phyloP scores from a whole-genome alignment of 768 basidiomycete genomes.

The Lactifluus pinguis region DNA sequence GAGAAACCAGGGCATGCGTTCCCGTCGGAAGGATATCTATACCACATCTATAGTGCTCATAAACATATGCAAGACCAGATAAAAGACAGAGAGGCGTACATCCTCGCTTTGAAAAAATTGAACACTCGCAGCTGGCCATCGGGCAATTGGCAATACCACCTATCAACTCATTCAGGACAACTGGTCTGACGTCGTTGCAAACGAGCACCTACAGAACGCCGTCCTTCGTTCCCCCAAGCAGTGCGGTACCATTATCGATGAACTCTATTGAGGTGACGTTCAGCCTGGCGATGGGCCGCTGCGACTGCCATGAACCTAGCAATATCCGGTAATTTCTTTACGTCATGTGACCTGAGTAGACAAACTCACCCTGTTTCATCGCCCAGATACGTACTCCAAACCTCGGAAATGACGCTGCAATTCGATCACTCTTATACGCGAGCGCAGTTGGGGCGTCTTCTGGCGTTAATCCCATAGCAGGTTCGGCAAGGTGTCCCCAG shows the following conservation, averaged over 20 bases:
- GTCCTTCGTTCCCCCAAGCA: conserved; percentile 62
- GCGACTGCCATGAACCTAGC: conserved; percentile 57
- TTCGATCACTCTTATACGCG: conserved; percentile 15
- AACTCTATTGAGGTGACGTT: conserved; percentile 59
- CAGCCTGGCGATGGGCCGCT: conserved; percentile 54
- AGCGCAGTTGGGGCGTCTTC: conserved; percentile 19
- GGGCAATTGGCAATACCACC: conserved; percentile 62
- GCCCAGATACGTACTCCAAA: conserved; percentile 19
- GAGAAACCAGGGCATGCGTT: conserved; percentile 44
- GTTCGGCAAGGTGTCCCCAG: conserved; percentile 11
- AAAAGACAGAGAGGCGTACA: conserved; percentile 33
- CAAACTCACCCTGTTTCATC: conserved; percentile 17
- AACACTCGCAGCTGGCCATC: conserved; percentile 57
- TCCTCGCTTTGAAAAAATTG: conserved; percentile 47
- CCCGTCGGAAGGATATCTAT: conserved; percentile 44
- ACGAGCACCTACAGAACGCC: conserved; percentile 48
- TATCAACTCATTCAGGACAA: conserved; percentile 20
- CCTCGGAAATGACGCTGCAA: conserved; percentile 18
- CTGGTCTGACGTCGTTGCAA: background rate
- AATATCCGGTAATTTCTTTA: background rate
- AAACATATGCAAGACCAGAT: background rate
- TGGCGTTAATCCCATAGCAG: background rate
- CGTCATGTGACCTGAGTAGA: conserved; percentile 29
- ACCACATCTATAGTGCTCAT: conserved; percentile 34
- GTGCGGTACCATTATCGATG: conserved; percentile 50